phyloP scores from a whole-genome alignment of 2,329 filamentous ascomycete species.

The Claviceps humidiphila region DNA sequence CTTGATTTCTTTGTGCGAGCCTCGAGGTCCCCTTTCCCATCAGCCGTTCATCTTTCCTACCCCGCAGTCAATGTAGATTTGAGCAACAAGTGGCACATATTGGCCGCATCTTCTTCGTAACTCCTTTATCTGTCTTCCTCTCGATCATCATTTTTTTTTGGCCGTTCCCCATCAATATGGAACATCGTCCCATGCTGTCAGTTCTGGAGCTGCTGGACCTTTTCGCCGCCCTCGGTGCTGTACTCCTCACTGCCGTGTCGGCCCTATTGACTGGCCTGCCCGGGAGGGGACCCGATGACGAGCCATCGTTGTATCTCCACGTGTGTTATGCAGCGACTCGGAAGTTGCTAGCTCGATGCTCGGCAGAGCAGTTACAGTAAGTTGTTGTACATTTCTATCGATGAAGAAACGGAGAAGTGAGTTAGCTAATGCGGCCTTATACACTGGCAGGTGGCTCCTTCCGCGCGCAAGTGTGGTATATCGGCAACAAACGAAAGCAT shows the following conservation, averaged over 20 bases:
- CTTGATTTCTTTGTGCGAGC: too few species aligned
- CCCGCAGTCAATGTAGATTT: too few species aligned
- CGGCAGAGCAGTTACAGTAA: conserved; percentile 9
- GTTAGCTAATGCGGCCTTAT: not conserved
- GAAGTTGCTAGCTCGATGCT: conserved; percentile 6
- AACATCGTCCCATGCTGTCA: not conserved
- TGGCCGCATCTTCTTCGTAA: not conserved
- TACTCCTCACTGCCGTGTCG: conserved; percentile 2
- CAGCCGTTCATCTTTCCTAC: too few species aligned
- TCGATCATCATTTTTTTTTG: not conserved
- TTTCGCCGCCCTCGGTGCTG: conserved; percentile 6
- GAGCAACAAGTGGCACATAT: too few species aligned
- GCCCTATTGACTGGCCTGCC: conserved; percentile 3
- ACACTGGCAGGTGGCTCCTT: conserved; percentile 6
- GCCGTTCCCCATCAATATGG: not conserved
- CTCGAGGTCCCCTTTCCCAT: too few species aligned
- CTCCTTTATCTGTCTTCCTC: not conserved
- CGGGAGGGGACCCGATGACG: conserved; percentile 6
- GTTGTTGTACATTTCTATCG: not conserved
- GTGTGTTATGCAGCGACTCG: conserved; percentile 9
- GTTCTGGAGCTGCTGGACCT: conserved; percentile 7
- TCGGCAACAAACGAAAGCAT: conserved; percentile 5
- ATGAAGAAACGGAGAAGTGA: not conserved
- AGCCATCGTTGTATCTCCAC: conserved; percentile 9
- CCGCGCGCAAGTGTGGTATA: conserved; percentile 8